Evolutionary conservation across 805 yeast species (phyloP).

Genomic region (Myxozyma monticola): DNA sequence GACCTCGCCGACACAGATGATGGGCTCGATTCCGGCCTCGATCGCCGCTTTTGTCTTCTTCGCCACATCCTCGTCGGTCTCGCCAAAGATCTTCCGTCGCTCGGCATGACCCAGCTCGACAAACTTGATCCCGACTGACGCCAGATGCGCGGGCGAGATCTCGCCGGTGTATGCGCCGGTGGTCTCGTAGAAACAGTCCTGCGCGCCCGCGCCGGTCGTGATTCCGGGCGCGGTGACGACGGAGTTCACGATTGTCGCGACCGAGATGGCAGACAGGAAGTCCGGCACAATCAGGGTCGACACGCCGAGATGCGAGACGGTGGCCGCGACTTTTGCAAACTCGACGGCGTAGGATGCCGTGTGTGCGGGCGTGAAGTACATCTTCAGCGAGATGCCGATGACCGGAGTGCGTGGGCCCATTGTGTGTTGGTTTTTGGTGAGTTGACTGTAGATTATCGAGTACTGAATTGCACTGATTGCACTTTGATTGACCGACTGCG

Average conservation of each 20-base stretch:
- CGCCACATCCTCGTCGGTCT: slow-evolving; percentile 34
- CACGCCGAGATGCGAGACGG: slow-evolving; percentile 16
- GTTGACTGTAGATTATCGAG: too few relatives aligned
- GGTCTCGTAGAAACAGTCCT: slow-evolving; percentile 35
- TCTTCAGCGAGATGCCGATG: slow-evolving; percentile 35
- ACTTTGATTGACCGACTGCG: too few relatives aligned
- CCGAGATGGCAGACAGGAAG: slow-evolving; percentile 28
- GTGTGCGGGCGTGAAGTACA: slow-evolving; percentile 31
- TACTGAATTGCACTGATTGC: too few relatives aligned
- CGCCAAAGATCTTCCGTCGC: slow-evolving; percentile 34
- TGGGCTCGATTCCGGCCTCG: slow-evolving; percentile 32
- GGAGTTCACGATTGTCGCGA: neutral
- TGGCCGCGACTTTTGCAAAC: slow-evolving; percentile 17
- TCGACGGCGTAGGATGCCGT: slow-evolving; percentile 27
- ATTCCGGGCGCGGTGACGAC: slow-evolving; percentile 12
- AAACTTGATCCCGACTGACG: slow-evolving; percentile 31
- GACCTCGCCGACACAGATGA: slow-evolving; percentile 36
- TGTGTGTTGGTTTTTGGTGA: too few relatives aligned
- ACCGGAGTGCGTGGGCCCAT: slow-evolving; percentile 29
- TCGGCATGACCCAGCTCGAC: slow-evolving; percentile 39
- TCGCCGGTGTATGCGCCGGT: slow-evolving; percentile 38
- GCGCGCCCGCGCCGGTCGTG: slow-evolving; percentile 33
- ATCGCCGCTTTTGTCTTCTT: slow-evolving; percentile 31
- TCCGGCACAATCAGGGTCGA: slow-evolving; percentile 34
- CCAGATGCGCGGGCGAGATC: slow-evolving; percentile 33